These are phyloP conservation scores for Zangia roseola DNA, from an alignment of 768 basidiomycete species.

Conservation along the genomic window DNA sequence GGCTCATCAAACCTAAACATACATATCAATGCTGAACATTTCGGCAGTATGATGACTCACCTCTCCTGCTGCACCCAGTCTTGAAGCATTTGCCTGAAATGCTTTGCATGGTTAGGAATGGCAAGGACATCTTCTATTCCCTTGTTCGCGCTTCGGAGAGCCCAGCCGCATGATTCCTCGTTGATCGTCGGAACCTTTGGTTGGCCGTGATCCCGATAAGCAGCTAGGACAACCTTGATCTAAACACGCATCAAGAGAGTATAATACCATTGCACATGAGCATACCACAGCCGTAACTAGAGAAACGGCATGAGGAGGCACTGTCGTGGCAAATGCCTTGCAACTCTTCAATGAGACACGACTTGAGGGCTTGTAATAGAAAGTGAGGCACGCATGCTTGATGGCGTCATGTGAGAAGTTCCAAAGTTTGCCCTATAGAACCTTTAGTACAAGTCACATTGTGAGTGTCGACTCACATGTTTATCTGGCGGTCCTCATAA, in stretches of 20 bases:
- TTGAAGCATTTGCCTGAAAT: neutral
- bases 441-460: neutral
- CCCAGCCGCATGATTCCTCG: neutral
- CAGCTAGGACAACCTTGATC: neutral
- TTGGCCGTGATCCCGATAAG: neutral
- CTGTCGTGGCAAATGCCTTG: neutral
- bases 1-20: neutral
- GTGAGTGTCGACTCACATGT: neutral
- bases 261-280: neutral
- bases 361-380: neutral
- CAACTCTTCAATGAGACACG: neutral
- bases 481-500: neutral
- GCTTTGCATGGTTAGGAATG: neutral
- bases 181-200: neutral
- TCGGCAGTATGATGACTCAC: too few species aligned
- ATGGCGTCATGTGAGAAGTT: neutral
- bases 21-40: too few species aligned
- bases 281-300: neutral
- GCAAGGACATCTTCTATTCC: neutral
- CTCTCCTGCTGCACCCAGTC: neutral
- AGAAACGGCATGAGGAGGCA: neutral
- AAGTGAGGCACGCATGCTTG: neutral
- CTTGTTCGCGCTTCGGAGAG: neutral
- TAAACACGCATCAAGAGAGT: neutral
- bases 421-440: neutral